Evolutionary conservation across 129 eudicot genomes (phyloP), one percentile per base, ranked within the genome.

Genomic region (Helianthus annuus): DNA sequence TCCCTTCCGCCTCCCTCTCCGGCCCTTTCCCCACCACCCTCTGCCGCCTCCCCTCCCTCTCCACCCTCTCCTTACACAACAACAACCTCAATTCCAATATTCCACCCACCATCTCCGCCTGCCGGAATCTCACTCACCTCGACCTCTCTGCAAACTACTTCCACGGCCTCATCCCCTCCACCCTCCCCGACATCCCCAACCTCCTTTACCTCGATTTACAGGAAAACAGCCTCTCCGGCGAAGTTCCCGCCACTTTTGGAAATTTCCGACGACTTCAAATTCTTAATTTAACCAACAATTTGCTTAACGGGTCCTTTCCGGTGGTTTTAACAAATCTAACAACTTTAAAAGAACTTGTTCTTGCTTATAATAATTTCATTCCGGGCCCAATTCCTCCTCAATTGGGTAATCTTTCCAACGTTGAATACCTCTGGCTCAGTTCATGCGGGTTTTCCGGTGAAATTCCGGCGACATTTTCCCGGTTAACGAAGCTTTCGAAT

Each of bases 41-140:
- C 70, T 91, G 96, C 85, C 87, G 83, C 40, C 87, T 91, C 3
- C 81, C 84, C 6, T 86, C 85, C 53, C 85, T 91, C 65, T 70
- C 92, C 48, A 10, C 40, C 10, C 56, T 91, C 73, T 80, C 87
- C 7, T 75, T 91, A 62, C 61, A 34, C 17, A 55, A 86, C 78
- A 91, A 91, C 68, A 29, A 13, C 70, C 75, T 91, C 76, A 72
- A 79, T 40, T 76, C 87, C 60, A 62, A 83, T 59, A 82, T 91
- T 10, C 90, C 96, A 4, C 7, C 66, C 13, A 19, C 80, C 76
- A 79, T 91, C 67, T 88, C 91, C 64, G 12, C 52, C 10, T 91
- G 97, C 76, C 80, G 64, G 12, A 72, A 56, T 49, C 88, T 91
- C 52, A 78, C 79, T 4, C 29, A 67, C 55, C 96, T 91, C 29